phyloP scores from a whole-genome alignment of 164 flowering plant genomes.

The Piper betle region DNA sequence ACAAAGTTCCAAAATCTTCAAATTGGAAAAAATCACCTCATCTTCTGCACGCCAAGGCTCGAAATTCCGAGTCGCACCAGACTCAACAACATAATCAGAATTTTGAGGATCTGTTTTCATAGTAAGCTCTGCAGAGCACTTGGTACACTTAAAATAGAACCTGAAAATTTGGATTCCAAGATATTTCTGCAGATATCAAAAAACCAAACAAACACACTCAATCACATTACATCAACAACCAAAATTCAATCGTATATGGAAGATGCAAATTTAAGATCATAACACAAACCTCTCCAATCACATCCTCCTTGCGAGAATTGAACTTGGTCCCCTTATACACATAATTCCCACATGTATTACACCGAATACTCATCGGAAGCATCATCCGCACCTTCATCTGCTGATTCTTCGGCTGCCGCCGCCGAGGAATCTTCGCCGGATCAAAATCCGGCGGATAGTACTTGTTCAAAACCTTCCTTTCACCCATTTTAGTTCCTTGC shows the following conservation, averaged over 20 bases:
- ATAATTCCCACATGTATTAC: constrained; percentile 77
- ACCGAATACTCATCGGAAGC: constrained; percentile 90
- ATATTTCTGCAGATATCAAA: constrained; percentile 45
- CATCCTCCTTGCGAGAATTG: constrained; percentile 89
- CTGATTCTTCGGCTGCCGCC: constrained; percentile 60
- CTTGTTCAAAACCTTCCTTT: constrained; percentile 79
- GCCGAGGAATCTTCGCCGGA: constrained; percentile 73
- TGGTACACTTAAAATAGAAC: constrained; percentile 90
- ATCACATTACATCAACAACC: neutral
- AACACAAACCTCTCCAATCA: constrained; percentile 53
- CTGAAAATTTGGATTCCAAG: constrained; percentile 80
- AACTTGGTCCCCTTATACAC: constrained; percentile 90
- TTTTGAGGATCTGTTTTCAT: constrained; percentile 93
- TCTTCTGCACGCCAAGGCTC: constrained; percentile 98
- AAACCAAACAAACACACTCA: neutral
- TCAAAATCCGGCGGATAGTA: constrained; percentile 96
- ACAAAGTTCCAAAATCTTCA: neutral
- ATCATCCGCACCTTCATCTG: constrained; percentile 94
- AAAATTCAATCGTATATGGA: neutral
- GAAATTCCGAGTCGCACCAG: constrained; percentile 81
- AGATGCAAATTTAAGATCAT: neutral
- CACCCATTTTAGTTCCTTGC: constrained; percentile 44
- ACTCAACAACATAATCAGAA: constrained; percentile 81
- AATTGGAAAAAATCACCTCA: constrained; percentile 35
- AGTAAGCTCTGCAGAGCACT: constrained; percentile 79